These are phyloP conservation scores for Dactylellina drechsleri DNA, from an alignment of 2,329 filamentous ascomycete species.

Conservation along the genomic window DNA sequence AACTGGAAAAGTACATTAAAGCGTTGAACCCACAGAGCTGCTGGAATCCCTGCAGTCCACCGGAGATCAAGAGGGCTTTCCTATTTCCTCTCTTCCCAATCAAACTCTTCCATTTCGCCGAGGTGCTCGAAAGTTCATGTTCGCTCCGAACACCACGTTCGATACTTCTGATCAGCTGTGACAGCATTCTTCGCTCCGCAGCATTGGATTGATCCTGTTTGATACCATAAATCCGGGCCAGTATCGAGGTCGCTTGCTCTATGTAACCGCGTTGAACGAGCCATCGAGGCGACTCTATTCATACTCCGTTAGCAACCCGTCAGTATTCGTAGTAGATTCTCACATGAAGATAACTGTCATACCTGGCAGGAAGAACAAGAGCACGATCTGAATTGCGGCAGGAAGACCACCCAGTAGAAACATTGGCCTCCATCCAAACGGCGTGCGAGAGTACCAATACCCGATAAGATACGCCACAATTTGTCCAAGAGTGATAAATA, in stretches of 20 bases:
- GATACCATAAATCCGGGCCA: constrained; percentile 72
- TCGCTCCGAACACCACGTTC: constrained; percentile 68
- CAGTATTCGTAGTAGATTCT: too few relatives aligned
- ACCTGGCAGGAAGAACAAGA: constrained; percentile 68
- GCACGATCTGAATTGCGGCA: constrained; percentile 74
- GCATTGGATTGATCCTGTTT: constrained; percentile 24
- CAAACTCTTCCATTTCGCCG: constrained; percentile 51
- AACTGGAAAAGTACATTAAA: constrained; percentile 90
- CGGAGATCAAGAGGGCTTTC: constrained; percentile 83
- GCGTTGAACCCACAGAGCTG: constrained; percentile 92
- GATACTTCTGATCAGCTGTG: constrained; percentile 63
- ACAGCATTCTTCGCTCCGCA: constrained; percentile 40
- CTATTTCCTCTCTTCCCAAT: constrained; percentile 66
- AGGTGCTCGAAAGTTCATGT: constrained; percentile 60
- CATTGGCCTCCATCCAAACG: constrained; percentile 84
- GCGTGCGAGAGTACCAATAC: constrained; percentile 67
- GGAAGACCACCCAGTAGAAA: constrained; percentile 85
- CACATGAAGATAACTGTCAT: constrained; percentile 1
- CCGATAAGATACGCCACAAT: constrained; percentile 87
- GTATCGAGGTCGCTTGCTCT: constrained; percentile 71
- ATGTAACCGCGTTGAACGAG: constrained; percentile 75
- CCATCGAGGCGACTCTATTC: constrained; percentile 87
- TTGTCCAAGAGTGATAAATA: constrained; percentile 89
- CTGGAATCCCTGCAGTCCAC: constrained; percentile 85
- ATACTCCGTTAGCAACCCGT: not conserved